A percentile compares a stretch with the other conserved stretches of the same genome.
These are phyloP conservation scores for Aspergillus sp. DNA, from an alignment of 2,329 filamentous ascomycete species.

Conservation along the genomic window DNA sequence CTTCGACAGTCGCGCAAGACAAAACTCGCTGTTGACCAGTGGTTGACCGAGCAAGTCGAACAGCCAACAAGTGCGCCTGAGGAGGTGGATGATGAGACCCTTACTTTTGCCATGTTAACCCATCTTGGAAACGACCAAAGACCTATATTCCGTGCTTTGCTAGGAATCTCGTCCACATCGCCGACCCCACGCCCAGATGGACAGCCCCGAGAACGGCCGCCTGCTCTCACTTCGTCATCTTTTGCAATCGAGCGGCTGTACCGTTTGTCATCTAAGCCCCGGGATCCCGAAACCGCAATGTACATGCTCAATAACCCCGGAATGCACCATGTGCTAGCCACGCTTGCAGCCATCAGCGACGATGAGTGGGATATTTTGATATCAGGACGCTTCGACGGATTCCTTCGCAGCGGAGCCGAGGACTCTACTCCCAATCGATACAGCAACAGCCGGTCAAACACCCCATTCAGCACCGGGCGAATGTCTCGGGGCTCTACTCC, in stretches of 20 bases:
- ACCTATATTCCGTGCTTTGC: slow-evolving; percentile 77
- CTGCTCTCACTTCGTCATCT: slow-evolving; percentile 72
- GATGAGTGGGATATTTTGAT: slow-evolving; percentile 97
- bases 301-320: slow-evolving; percentile 80
- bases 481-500: slow-evolving; percentile 37
- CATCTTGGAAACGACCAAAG: slow-evolving; percentile 75
- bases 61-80: slow-evolving; percentile 72
- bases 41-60: slow-evolving; percentile 79
- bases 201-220: slow-evolving; percentile 66
- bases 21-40: slow-evolving; percentile 83
- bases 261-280: slow-evolving; percentile 67
- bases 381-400: slow-evolving; percentile 92
- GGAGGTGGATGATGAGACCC: slow-evolving; percentile 90
- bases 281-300: slow-evolving; percentile 81
- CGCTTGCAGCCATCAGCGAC: slow-evolving; percentile 80
- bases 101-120: slow-evolving; percentile 90
- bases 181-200: slow-evolving; percentile 63
- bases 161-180: slow-evolving; percentile 59
- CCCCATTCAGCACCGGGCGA: slow-evolving; percentile 32
- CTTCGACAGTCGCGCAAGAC: slow-evolving; percentile 90
- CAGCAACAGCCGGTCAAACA: slow-evolving; percentile 41
- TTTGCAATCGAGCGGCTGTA: slow-evolving; percentile 83
- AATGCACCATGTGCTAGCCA: slow-evolving; percentile 83
- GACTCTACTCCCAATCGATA: slow-evolving; percentile 37
- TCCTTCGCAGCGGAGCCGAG: slow-evolving; percentile 90